Conservation (phyloP, 306 rosid species). For the Castanea sativa region DNA sequence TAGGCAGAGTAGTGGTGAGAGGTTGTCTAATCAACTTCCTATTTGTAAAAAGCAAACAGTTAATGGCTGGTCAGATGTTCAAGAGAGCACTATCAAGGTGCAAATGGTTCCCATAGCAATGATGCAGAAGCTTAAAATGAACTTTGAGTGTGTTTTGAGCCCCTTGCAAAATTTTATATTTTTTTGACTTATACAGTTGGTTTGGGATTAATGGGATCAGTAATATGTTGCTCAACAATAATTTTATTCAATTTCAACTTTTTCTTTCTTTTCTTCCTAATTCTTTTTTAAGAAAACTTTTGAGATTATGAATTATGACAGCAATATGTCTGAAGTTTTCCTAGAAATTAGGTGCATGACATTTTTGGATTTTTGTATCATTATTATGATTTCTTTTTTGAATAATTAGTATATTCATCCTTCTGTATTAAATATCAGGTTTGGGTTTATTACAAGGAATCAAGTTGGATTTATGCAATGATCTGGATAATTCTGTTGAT, state of each 20-base stretch:
- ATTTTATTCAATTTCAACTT: background rate
- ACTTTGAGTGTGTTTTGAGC: background rate
- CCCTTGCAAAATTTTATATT: background rate
- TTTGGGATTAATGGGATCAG: background rate
- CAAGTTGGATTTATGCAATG: conserved; percentile 52
- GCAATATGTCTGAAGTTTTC: background rate
- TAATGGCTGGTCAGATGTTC: background rate
- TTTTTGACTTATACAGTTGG: background rate
- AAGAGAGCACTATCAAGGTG: background rate
- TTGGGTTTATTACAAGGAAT: conserved; percentile 84
- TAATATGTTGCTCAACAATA: background rate
- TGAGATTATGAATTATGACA: background rate
- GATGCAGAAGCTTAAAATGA: background rate
- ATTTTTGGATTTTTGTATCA: conserved; percentile 1
- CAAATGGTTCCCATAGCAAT: background rate
- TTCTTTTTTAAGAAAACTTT: background rate
- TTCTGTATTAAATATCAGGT: conserved; percentile 46
- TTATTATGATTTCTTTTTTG: conserved; percentile 13
- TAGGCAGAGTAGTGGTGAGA: background rate
- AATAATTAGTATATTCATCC: conserved; percentile 4
- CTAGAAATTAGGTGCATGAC: background rate
- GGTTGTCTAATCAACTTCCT: background rate
- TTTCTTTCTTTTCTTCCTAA: background rate
- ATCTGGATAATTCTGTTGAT: conserved; percentile 67
- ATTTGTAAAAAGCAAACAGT: background rate